Evolutionary conservation across 2,329 filamentous ascomycete genomes (phyloP).

Genomic region (Mycosphaerella sp.): DNA sequence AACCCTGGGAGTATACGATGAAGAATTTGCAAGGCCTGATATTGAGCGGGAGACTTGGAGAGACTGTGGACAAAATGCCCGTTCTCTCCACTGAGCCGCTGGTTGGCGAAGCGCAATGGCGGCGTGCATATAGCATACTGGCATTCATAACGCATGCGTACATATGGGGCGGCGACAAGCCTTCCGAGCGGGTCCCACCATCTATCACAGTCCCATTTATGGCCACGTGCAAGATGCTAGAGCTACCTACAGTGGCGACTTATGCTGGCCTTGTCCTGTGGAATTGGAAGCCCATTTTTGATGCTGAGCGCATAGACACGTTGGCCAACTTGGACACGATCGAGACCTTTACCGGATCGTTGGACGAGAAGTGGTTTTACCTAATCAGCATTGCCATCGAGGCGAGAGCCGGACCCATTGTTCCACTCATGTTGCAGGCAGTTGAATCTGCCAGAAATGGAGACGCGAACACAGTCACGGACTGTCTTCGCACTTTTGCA

Average conservation of each 20-base stretch:
- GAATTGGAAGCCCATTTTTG: conserved; percentile 94
- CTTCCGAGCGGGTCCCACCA: conserved; percentile 66
- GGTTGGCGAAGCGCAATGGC: conserved; percentile 82
- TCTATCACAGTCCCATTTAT: conserved; percentile 79
- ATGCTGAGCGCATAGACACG: conserved; percentile 71
- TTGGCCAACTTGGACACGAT: conserved; percentile 85
- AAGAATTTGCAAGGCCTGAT: conserved; percentile 82
- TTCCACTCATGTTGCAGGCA: conserved; percentile 82
- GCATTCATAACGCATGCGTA: conserved; percentile 78
- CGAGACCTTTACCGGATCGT: conserved; percentile 83
- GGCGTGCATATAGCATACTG: conserved; percentile 73
- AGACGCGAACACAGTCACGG: conserved; percentile 65
- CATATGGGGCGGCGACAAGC: conserved; percentile 76
- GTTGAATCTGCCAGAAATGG: conserved; percentile 69
- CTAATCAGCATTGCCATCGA: conserved; percentile 93
- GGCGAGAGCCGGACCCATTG: conserved; percentile 77
- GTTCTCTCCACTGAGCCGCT: conserved; percentile 77
- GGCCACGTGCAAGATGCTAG: conserved; percentile 62
- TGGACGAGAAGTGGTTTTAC: conserved; percentile 99
- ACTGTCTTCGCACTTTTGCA: conserved; percentile 73
- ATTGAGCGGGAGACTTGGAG: conserved; percentile 73
- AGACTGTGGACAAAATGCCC: conserved; percentile 72
- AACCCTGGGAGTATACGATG: conserved; percentile 84
- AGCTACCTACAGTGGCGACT: conserved; percentile 86
- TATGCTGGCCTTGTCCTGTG: conserved; percentile 89